Evolutionary conservation across 768 basidiomycete species (phyloP).

Genomic region (Macrocybe gigantea): DNA sequence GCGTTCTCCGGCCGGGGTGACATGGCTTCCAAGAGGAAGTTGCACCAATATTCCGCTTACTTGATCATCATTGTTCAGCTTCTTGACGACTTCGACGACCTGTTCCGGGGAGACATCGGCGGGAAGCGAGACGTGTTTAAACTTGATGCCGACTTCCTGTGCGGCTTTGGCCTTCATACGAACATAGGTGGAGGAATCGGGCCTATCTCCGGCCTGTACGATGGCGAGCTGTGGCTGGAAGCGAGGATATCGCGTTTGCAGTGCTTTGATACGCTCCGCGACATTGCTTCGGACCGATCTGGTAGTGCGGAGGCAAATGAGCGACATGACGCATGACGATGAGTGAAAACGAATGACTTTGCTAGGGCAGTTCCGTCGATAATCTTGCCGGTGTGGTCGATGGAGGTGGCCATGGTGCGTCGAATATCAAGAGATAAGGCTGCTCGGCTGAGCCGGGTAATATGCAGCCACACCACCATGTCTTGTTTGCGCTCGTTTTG

Average conservation of each 20-base stretch:
- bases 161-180: slow-evolving; percentile 98
- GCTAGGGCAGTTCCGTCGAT: slow-evolving; percentile 86
- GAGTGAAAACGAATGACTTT: slow-evolving; percentile 45
- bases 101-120: slow-evolving; percentile 66
- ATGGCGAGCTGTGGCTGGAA: slow-evolving; percentile 90
- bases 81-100: slow-evolving; percentile 69
- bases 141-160: slow-evolving; percentile 86
- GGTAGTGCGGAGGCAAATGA: slow-evolving; percentile 2
- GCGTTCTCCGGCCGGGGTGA: slow-evolving; percentile 78
- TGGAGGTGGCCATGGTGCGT: slow-evolving; percentile 30
- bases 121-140: slow-evolving; percentile 74
- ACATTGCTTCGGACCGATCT: slow-evolving; percentile 81
- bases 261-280: slow-evolving; percentile 56
- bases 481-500: background rate
- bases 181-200: slow-evolving; percentile 89
- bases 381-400: slow-evolving; percentile 31
- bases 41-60: slow-evolving; percentile 93
- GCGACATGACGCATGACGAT: background rate
- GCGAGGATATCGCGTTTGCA: slow-evolving; percentile 69
- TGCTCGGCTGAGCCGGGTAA: slow-evolving; percentile 7
- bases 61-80: slow-evolving; percentile 75
- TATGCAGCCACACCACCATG: slow-evolving; percentile 9
- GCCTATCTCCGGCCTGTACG: slow-evolving; percentile 88
- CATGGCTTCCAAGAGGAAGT: slow-evolving; percentile 83
- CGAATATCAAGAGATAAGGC: slow-evolving; percentile 32